A percentile compares a stretch with the other conserved stretches of the same genome.
Conservation (phyloP, 192 early-diverging fungal genomes). For the Rhizoclosmatium globosum region DNA sequence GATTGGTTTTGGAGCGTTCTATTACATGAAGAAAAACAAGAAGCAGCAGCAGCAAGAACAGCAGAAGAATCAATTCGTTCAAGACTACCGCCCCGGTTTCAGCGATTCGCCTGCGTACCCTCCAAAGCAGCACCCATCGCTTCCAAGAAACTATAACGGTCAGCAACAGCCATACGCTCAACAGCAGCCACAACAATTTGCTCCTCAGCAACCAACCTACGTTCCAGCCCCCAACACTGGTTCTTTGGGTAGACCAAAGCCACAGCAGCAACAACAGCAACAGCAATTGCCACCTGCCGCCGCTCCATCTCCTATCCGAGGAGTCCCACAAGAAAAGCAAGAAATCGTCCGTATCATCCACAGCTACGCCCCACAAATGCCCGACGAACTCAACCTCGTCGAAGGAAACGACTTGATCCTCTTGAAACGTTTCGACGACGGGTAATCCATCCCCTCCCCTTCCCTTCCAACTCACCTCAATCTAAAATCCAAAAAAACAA, state of each 20-base stretch:
- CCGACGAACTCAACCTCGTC: slow-evolving; percentile 44
- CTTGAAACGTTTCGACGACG: slow-evolving; percentile 47
- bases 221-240: not conserved
- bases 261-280: slow-evolving; percentile 4
- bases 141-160: too few relatives aligned
- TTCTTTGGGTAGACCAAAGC: not conserved
- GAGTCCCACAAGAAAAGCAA: not conserved
- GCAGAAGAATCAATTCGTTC: not conserved
- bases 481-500: slow-evolving; percentile 18
- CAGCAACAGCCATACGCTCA: not conserved
- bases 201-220: not conserved
- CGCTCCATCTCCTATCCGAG: not conserved
- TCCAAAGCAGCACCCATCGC: not conserved
- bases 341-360: slow-evolving; percentile 39
- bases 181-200: not conserved
- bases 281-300: not conserved
- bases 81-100: not conserved
- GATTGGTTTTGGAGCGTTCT: not conserved
- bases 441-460: slow-evolving; percentile 16
- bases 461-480: not conserved
- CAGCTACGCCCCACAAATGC: slow-evolving; percentile 36
- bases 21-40: slow-evolving; percentile 1
- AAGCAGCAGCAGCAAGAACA: slow-evolving; percentile 8
- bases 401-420: slow-evolving; percentile 44
- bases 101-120: not conserved